A percentile compares a stretch with the other conserved stretches of the same genome.
Conservation (phyloP, 2,329 filamentous ascomycete species). For the Clonostachys chloroleuca region DNA sequence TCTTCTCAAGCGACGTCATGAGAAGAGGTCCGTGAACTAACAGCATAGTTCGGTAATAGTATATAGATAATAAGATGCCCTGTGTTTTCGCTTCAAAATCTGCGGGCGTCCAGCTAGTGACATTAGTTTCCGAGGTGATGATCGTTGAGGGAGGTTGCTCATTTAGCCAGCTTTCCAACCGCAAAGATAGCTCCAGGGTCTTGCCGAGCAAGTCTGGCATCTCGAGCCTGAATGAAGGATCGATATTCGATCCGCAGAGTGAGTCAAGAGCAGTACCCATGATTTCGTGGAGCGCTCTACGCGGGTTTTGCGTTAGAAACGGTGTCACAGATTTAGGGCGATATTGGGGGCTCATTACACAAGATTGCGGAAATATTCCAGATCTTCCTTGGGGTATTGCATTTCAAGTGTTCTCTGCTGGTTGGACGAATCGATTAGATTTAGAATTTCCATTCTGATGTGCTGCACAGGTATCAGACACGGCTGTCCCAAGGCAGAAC, state of each 20-base stretch:
- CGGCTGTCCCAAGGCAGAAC: constrained; percentile 6
- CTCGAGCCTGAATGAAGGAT: constrained; percentile 1
- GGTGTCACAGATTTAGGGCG: not conserved
- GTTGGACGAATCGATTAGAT: constrained; percentile 1
- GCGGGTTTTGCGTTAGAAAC: not conserved
- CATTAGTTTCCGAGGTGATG: not conserved
- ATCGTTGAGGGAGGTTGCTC: constrained; percentile 2
- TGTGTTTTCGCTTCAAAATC: too few relatives aligned
- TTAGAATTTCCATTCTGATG: constrained; percentile 4
- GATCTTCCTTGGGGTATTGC: constrained; percentile 2
- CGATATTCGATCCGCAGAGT: constrained; percentile 11
- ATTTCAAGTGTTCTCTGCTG: constrained; percentile 1
- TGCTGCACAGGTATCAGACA: constrained; percentile 7
- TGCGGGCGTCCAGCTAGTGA: too few relatives aligned
- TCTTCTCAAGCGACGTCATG: constrained; percentile 9
- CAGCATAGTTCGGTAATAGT: constrained; percentile 2
- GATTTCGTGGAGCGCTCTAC: constrained; percentile 10
- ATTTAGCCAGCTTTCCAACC: constrained; percentile 9
- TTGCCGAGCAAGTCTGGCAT: constrained; percentile 7
- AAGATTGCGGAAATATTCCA: constrained; percentile 9
- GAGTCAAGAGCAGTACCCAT: constrained; percentile 9
- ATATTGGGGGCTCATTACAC: constrained; percentile 3
- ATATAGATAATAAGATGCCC: too few relatives aligned
- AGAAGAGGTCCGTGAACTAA: constrained; percentile 5
- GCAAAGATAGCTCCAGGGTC: constrained; percentile 9